Evolutionary conservation across 768 basidiomycete genomes (phyloP), one percentile per base, ranked within the genome.

Genomic region (Lentinula sp.): DNA sequence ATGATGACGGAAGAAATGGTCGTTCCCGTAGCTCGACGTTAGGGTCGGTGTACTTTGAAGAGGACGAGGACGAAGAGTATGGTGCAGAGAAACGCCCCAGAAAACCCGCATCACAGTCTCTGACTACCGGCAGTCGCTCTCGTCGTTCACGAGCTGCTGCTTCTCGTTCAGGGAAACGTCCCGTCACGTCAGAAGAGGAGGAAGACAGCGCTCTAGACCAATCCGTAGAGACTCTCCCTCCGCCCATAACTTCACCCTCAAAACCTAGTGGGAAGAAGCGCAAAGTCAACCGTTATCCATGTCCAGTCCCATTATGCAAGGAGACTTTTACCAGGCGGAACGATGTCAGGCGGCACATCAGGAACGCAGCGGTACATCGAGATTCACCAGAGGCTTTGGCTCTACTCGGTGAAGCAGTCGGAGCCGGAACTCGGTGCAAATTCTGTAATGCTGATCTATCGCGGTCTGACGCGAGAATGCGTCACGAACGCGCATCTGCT

Each of bases 271-370:
- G 54, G 7, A 65, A 65, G 62, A 63, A 62, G 50, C 64, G 64
- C 16, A 65, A 63, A 50, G 56, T 57, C 6, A 61, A 61, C 18
- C 57, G 64, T 9, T 65, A 59, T 50, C 49, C 61, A 28, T 65
- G 64, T 42, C 43, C 62, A 6, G 64, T 60, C 5, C 57, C 53
- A 28, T 55, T 46, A 34, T 65, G 64, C 54, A 65, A 56, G 37
- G 62, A 65, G 55, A 65, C 64, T 13, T 65, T 65, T 56, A 65
- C 64, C 13, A 31, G 64, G n/a, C 42, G 62, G 21, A 65, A 65
- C 40, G 64, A 65, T 52, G 64, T 65, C 15, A 59, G 48, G 10
- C 46, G 62, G 28, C 62, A 63, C 48, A 35, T 63, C 10, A 59
- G 50, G 45, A 63, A 63, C 35, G 62, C 62, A 57, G 62, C 61